phyloP scores from a whole-genome alignment of 2,329 filamentous ascomycete species.

The Scedosporium apiospermum region DNA sequence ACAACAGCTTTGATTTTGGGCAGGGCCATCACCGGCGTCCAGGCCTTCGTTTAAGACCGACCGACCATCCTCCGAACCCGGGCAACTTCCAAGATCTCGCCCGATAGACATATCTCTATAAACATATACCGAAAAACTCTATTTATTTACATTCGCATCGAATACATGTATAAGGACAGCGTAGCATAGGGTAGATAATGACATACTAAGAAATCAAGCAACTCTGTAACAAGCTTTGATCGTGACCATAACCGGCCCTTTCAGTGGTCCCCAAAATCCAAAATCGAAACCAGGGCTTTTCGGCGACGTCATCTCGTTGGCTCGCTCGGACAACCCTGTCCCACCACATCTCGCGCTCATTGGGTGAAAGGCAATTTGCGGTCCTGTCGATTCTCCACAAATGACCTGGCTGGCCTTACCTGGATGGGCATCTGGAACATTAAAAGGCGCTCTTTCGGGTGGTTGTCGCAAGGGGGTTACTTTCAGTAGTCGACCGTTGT shows the following conservation, averaged over 20 bases:
- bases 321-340: not conserved
- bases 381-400: not conserved
- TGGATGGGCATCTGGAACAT: not conserved
- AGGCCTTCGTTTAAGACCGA: slow-evolving; percentile 53
- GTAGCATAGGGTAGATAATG: not conserved
- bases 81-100: not conserved
- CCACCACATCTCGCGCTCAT: not conserved
- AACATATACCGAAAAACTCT: not conserved
- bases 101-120: too few relatives aligned
- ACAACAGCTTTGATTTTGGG: slow-evolving; percentile 57
- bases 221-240: not conserved
- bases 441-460: too few relatives aligned
- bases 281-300: not conserved
- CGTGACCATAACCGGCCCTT: not conserved
- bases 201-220: not conserved
- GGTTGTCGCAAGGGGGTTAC: too few relatives aligned
- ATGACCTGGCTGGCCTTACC: too few relatives aligned
- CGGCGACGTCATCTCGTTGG: not conserved
- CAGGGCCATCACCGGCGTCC: slow-evolving; percentile 62
- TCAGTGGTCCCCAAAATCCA: too few relatives aligned
- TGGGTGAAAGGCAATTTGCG: not conserved
- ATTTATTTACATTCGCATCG: not conserved
- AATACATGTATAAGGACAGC: not conserved
- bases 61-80: not conserved
- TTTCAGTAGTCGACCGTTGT: not conserved